Evolutionary conservation across 2,329 filamentous ascomycete genomes (phyloP).

Genomic region (Teratosphaeria nubilosa): DNA sequence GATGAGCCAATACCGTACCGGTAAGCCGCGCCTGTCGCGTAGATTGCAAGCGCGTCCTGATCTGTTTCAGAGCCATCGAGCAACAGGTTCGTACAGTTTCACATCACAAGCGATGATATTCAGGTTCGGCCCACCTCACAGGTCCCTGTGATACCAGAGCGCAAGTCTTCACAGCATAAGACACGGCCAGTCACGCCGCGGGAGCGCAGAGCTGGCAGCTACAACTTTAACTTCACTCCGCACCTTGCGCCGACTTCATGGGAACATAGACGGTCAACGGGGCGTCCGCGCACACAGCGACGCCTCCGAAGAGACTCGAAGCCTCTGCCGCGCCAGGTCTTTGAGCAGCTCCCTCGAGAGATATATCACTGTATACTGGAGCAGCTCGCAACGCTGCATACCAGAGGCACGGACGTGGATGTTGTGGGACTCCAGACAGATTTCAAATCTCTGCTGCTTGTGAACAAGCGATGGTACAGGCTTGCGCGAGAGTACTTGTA

Average conservation of each 20-base stretch:
- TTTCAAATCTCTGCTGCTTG: conserved; percentile 43
- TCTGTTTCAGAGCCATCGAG: conserved; percentile 11
- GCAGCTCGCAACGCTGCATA: conserved; percentile 40
- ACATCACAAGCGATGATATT: conserved; percentile 17
- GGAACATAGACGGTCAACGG: conserved; percentile 24
- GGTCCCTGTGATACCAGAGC: conserved; percentile 2
- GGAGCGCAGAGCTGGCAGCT: conserved; percentile 5
- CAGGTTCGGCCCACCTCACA: conserved; percentile 3
- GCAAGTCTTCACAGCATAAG: conserved; percentile 3
- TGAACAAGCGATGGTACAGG: conserved; percentile 47
- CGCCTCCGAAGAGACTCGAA: neutral
- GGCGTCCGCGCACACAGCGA: conserved; percentile 4
- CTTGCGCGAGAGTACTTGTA: conserved; percentile 42
- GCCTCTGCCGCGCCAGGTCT: conserved; percentile 23
- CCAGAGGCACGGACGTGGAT: conserved; percentile 29
- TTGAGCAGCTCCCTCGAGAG: conserved; percentile 41
- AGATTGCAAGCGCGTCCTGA: neutral
- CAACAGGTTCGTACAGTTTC: conserved; percentile 13
- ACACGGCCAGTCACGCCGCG: conserved; percentile 10
- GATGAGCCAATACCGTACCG: conserved; percentile 12
- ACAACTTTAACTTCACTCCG: conserved; percentile 10
- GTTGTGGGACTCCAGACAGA: conserved; percentile 46
- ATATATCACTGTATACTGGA: conserved; percentile 46
- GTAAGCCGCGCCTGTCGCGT: conserved; percentile 2
- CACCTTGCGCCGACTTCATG: conserved; percentile 28